Conservation (phyloP, 768 basidiomycete species). For the Crepidotus variabilis region DNA sequence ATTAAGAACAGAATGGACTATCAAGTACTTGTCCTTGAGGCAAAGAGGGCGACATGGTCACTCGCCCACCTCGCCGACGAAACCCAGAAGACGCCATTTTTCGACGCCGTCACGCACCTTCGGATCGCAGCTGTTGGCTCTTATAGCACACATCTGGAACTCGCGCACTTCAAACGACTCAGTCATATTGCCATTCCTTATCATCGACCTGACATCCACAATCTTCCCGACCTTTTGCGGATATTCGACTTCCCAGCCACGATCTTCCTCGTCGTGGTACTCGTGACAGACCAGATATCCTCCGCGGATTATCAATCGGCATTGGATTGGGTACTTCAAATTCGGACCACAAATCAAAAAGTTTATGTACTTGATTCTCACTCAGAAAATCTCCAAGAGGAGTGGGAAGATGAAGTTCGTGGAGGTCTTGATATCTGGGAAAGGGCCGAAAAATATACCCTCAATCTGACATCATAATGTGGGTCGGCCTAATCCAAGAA, state of each 20-base stretch:
- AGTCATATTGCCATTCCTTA: conserved; percentile 21
- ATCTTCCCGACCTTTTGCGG: conserved; percentile 10
- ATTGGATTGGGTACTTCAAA: conserved; percentile 13
- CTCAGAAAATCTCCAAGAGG: conserved; percentile 9
- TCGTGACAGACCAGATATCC: conserved; percentile 12
- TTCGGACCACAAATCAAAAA: conserved; percentile 1
- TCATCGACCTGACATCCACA: conserved; percentile 8
- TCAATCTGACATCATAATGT: not conserved
- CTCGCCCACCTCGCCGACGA: not conserved
- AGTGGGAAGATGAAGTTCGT: conserved; percentile 25
- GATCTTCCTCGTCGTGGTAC: conserved; percentile 15
- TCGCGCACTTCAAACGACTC: conserved; percentile 16
- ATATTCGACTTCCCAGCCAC: conserved; percentile 10
- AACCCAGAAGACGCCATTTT: conserved; percentile 11
- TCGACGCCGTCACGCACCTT: conserved; percentile 19
- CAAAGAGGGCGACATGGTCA: conserved; percentile 11
- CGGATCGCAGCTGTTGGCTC: conserved; percentile 10
- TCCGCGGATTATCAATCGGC: conserved; percentile 5
- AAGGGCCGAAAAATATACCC: conserved; percentile 15
- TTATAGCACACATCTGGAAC: conserved; percentile 12
- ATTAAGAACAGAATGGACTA: conserved; percentile 9
- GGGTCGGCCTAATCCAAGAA: not conserved
- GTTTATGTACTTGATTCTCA: conserved; percentile 11
- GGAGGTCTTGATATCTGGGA: conserved; percentile 22
- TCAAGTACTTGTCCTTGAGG: conserved; percentile 13